phyloP scores from a whole-genome alignment of 2,329 filamentous ascomycete genomes.

The Diplocarpon mali region DNA sequence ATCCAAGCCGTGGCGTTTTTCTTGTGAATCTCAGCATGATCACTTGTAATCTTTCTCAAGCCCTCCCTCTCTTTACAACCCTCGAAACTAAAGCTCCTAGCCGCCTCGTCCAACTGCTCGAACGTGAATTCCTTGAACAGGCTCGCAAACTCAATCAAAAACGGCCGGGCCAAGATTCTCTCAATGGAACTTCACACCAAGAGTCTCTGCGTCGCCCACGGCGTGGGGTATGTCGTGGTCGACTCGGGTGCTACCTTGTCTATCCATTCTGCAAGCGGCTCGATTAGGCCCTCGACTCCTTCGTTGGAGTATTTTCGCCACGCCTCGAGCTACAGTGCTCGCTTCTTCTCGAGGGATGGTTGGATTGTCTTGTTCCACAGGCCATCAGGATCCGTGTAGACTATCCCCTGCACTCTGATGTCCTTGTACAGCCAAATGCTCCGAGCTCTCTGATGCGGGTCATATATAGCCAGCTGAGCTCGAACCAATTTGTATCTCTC shows the following conservation, averaged over 20 bases:
- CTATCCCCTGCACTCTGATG: slow-evolving; percentile 44
- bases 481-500: slow-evolving; percentile 36
- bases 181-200: slow-evolving; percentile 35
- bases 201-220: slow-evolving; percentile 41
- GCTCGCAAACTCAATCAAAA: slow-evolving; percentile 43
- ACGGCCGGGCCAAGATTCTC: slow-evolving; percentile 38
- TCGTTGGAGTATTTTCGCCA: no score
- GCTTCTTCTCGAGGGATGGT: slow-evolving; percentile 45
- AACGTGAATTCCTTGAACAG: slow-evolving; percentile 40
- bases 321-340: slow-evolving; percentile 39
- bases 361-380: slow-evolving; percentile 40
- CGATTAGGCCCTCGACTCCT: no score
- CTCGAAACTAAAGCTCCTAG: slow-evolving; percentile 39
- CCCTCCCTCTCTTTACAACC: slow-evolving; percentile 37
- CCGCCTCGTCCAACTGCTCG: slow-evolving; percentile 39
- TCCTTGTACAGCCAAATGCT: slow-evolving; percentile 51
- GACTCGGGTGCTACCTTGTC: slow-evolving; percentile 34
- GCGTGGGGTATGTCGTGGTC: slow-evolving; percentile 18
- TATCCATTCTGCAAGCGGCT: no score
- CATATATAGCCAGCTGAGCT: slow-evolving; percentile 40
- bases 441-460: slow-evolving; percentile 42
- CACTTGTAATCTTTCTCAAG: slow-evolving; percentile 19
- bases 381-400: slow-evolving; percentile 32
- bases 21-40: slow-evolving; percentile 10
- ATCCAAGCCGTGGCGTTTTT: background rate